Conservation (phyloP, 2,329 filamentous ascomycete species). For the Fusarium anthophilum region DNA sequence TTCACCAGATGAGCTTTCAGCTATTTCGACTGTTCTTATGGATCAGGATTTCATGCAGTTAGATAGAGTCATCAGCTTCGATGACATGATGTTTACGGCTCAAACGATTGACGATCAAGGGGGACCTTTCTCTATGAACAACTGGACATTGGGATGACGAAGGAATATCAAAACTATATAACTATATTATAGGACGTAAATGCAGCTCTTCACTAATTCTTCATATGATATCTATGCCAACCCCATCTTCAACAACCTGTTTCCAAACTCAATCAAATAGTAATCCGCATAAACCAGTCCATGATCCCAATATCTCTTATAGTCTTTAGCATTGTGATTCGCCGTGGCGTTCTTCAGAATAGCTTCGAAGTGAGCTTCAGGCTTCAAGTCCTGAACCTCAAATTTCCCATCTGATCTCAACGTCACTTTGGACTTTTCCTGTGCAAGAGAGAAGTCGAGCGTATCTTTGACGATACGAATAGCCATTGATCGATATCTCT, state of each 20-base stretch:
- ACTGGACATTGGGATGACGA: constrained; percentile 5
- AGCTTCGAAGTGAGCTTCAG: constrained; percentile 41
- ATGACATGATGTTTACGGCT: constrained; percentile 48
- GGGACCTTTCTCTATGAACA: not conserved
- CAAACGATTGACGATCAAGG: constrained; percentile 25
- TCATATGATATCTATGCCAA: not conserved
- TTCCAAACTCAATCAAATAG: constrained; percentile 51
- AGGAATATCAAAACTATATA: not conserved
- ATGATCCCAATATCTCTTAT: constrained; percentile 48
- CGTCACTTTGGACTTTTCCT: constrained; percentile 9
- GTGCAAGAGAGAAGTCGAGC: constrained; percentile 39
- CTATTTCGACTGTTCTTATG: constrained; percentile 46
- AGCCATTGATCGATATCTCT: constrained; percentile 43
- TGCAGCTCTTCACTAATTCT: not conserved
- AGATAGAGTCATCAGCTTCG: constrained; percentile 49
- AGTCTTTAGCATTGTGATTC: constrained; percentile 46
- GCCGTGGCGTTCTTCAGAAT: constrained; percentile 48
- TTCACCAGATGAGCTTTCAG: constrained; percentile 40
- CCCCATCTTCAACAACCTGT: constrained; percentile 26
- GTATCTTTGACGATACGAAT: constrained; percentile 45
- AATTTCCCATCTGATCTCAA: not conserved
- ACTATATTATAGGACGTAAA: not conserved
- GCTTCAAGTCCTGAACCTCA: not conserved
- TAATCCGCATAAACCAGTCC: constrained; percentile 62
- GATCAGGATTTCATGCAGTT: constrained; percentile 47